Evolutionary conservation across 108 stramenopile species (phyloP).

Genomic region (Schizochytrium sp.): DNA sequence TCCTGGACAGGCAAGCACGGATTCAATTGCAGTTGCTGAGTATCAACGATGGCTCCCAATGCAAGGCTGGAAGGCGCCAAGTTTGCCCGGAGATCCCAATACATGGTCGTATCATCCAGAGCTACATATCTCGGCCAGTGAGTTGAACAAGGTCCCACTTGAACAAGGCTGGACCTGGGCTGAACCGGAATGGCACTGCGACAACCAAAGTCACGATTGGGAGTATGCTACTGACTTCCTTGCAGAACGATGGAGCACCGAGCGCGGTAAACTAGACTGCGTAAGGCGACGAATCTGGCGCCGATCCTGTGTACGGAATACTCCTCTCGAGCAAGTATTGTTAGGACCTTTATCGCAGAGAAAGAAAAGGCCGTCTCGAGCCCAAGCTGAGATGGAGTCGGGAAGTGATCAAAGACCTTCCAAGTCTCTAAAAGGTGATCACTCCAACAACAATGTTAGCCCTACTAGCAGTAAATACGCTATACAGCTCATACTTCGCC

Average conservation of each 20-base stretch:
- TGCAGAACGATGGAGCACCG: not conserved
- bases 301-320: not conserved
- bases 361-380: not conserved
- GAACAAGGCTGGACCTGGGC: slow-evolving; percentile 1
- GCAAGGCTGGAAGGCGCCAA: slow-evolving; percentile 50
- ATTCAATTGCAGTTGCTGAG: slow-evolving; percentile 1
- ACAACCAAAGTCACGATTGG: not conserved
- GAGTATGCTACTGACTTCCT: slow-evolving; percentile 53
- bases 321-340: not conserved
- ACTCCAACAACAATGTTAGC: not conserved
- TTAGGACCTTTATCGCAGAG: not conserved
- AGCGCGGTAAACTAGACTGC: slow-evolving; percentile 7
- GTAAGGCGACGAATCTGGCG: slow-evolving; percentile 8
- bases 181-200: slow-evolving; percentile 56
- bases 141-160: not conserved
- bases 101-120: slow-evolving; percentile 16
- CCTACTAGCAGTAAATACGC: not conserved
- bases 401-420: too few relatives aligned
- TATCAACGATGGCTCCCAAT: slow-evolving; percentile 50
- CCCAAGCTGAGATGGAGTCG: not conserved
- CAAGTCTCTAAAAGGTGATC: too few relatives aligned
- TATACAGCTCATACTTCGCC: not conserved
- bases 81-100: slow-evolving; percentile 17
- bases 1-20: not conserved
- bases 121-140: not conserved